These are phyloP conservation scores for Tolypocladium album DNA, from an alignment of 2,329 filamentous ascomycete genomes.

Conservation along the genomic window DNA sequence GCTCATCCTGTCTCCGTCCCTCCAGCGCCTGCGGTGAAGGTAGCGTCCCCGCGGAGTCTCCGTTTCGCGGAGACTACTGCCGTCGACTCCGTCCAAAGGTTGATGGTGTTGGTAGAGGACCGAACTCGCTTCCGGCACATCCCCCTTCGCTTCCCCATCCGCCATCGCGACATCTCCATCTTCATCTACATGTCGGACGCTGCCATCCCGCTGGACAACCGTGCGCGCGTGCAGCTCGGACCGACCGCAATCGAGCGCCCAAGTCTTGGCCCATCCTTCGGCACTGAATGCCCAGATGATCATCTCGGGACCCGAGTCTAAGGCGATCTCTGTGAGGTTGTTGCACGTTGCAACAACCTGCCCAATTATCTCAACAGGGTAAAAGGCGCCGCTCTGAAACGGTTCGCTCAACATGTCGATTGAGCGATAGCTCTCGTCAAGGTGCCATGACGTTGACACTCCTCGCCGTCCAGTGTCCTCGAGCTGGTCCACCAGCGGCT, in stretches of 20 bases:
- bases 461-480: constrained; percentile 3
- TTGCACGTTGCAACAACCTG: constrained; percentile 19
- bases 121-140: not conserved
- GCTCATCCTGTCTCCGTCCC: constrained; percentile 7
- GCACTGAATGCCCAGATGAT: constrained; percentile 23
- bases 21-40: not conserved
- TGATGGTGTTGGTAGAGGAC: constrained; percentile 4
- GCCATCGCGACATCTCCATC: constrained; percentile 20
- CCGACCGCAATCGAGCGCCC: constrained; percentile 17
- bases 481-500: not conserved
- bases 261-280: constrained; percentile 21
- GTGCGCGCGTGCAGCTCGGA: constrained; percentile 7
- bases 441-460: constrained; percentile 9
- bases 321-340: constrained; percentile 19
- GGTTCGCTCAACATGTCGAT: constrained; percentile 9
- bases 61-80: constrained; percentile 3
- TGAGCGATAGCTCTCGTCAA: constrained; percentile 9
- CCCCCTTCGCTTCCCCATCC: not conserved
- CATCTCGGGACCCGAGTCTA: constrained; percentile 21
- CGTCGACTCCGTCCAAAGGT: constrained; percentile 5
- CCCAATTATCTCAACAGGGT: constrained; percentile 19
- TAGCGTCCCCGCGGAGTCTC: constrained; percentile 3
- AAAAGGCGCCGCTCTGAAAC: constrained; percentile 7
- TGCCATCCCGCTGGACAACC: constrained; percentile 18
- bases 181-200: constrained; percentile 18